Conservation (phyloP, 83 land plant genomes). For the Picea mariana region DNA sequence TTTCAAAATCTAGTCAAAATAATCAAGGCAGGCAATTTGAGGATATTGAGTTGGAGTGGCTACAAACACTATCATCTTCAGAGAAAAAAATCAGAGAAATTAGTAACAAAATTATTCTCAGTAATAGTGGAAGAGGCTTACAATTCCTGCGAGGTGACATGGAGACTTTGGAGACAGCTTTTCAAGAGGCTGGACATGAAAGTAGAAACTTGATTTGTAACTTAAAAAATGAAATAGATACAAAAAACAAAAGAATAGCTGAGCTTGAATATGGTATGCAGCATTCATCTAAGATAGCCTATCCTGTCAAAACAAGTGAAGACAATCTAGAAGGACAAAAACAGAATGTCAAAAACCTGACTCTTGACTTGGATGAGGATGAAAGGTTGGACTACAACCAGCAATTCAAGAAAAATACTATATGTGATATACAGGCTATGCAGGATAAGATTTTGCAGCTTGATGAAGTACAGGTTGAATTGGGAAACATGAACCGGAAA, state of each 20-base stretch:
- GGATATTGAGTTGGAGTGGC: slow-evolving; percentile 15
- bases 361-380: neutral
- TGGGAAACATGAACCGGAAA: slow-evolving; percentile 8
- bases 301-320: neutral
- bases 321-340: slow-evolving; percentile 1
- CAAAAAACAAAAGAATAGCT: neutral
- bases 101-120: slow-evolving; percentile 1
- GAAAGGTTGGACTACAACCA: slow-evolving; percentile 1
- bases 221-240: slow-evolving; percentile 10
- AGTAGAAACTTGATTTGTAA: neutral
- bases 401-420: neutral
- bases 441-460: slow-evolving; percentile 13
- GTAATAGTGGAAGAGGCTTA: neutral
- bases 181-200: slow-evolving; percentile 6
- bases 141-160: slow-evolving; percentile 5
- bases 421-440: neutral
- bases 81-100: slow-evolving; percentile 9
- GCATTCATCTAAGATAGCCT: neutral
- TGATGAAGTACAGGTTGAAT: slow-evolving; percentile 6
- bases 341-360: neutral
- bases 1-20: neutral
- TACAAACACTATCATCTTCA: slow-evolving; percentile 10
- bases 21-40: neutral
- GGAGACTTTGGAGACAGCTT: slow-evolving; percentile 7
- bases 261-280: slow-evolving; percentile 5